A percentile compares a stretch with the other conserved stretches of the same genome.
These are phyloP conservation scores for Aureobasidium leucospermi DNA, from an alignment of 2,329 filamentous ascomycete species.

Conservation along the genomic window DNA sequence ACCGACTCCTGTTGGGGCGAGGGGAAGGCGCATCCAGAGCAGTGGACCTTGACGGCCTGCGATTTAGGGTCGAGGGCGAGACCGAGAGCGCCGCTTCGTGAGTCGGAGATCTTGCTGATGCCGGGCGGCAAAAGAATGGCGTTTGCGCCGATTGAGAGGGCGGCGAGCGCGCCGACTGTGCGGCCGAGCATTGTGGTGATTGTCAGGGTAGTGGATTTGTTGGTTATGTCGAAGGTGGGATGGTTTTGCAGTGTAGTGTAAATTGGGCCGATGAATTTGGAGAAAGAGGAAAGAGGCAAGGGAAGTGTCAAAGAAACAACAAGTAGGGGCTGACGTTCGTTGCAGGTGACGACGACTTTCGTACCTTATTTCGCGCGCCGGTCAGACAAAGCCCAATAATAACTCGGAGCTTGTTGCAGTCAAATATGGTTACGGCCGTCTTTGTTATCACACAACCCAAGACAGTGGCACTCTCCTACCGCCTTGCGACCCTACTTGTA, in stretches of 20 bases:
- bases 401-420: not conserved
- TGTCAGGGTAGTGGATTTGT: slow-evolving; percentile 5
- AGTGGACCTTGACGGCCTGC: slow-evolving; percentile 45
- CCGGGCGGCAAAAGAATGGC: slow-evolving; percentile 49
- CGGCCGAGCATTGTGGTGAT: slow-evolving; percentile 26
- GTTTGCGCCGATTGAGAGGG: slow-evolving; percentile 26
- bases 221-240: not conserved
- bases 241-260: not conserved
- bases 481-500: not conserved
- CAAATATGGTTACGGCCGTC: not conserved
- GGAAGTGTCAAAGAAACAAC: not conserved
- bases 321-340: slow-evolving; percentile 3
- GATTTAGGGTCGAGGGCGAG: slow-evolving; percentile 34
- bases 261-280: not conserved
- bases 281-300: not conserved
- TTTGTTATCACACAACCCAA: not conserved
- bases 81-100: slow-evolving; percentile 36
- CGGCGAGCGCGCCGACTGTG: slow-evolving; percentile 23
- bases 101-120: slow-evolving; percentile 37
- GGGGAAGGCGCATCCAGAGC: slow-evolving; percentile 46
- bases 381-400: not conserved
- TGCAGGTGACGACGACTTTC: slow-evolving; percentile 7
- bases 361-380: not conserved
- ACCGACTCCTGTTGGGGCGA: slow-evolving; percentile 14
- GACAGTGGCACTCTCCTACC: not conserved